Percentiles rank a stretch among this genome's conserved stretches.
These are phyloP conservation scores for Diaporthe sp. DNA, from an alignment of 2,329 filamentous ascomycete genomes.

Conservation along the genomic window DNA sequence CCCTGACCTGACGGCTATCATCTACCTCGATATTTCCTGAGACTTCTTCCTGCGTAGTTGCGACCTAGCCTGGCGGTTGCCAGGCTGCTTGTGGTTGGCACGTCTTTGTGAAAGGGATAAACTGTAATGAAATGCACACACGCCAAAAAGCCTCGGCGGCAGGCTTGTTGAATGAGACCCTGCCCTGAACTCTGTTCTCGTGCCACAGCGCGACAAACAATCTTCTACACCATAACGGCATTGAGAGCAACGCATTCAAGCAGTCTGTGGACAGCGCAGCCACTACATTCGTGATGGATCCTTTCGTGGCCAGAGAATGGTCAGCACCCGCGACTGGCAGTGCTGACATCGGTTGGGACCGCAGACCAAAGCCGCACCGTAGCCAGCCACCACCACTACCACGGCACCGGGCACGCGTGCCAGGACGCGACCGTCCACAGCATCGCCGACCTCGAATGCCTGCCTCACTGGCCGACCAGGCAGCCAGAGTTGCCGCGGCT, in stretches of 20 bases:
- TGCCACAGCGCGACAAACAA: no score
- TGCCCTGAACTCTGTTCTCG: not conserved
- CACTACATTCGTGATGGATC: constrained; percentile 14
- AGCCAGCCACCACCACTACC: not conserved
- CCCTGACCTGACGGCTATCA: not conserved
- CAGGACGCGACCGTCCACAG: not conserved
- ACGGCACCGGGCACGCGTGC: not conserved
- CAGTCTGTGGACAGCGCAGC: not conserved
- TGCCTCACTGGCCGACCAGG: constrained; percentile 18
- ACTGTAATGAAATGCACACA: not conserved
- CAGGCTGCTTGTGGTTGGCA: not conserved
- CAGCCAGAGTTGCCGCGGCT: constrained; percentile 22
- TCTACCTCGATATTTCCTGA: no score
- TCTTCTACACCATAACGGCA: not conserved
- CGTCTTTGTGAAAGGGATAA: not conserved
- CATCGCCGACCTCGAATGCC: not conserved
- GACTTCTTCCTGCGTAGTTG: not conserved
- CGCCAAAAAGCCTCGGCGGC: not conserved
- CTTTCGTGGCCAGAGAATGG: constrained; percentile 30
- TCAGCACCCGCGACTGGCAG: constrained; percentile 21
- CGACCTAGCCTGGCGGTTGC: not conserved
- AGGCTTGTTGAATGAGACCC: not conserved
- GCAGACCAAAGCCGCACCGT: not conserved
- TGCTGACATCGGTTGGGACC: constrained; percentile 35
- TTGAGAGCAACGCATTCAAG: not conserved